Percentiles rank a stretch among this genome's conserved stretches.
phyloP scores from a whole-genome alignment of 352 stramenopile species.

The Thraustochytrium sp. region DNA sequence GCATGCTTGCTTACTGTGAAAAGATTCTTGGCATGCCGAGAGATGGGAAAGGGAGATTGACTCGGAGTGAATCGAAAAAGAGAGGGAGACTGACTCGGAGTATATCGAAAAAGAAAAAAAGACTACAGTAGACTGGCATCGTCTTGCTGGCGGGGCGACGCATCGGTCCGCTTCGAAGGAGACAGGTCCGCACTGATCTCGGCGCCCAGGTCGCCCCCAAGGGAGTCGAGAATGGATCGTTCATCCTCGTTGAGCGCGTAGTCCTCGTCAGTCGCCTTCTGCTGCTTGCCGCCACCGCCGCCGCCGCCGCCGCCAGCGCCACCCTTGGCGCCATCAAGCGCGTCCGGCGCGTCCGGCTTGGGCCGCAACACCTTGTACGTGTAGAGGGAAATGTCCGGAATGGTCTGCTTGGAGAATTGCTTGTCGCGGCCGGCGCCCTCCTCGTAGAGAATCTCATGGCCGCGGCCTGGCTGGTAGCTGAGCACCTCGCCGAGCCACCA shows the following conservation, averaged over 20 bases:
- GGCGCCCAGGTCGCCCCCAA: not conserved
- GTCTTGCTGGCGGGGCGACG: not conserved
- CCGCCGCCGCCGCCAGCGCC: no score
- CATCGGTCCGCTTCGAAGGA: no score
- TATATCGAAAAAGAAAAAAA: no score
- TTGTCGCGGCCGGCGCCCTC: not conserved
- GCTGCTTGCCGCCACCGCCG: not conserved
- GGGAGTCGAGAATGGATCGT: not conserved
- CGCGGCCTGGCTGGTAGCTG: conserved; percentile 5
- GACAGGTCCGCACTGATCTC: conserved; percentile 17
- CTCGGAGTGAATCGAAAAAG: no score
- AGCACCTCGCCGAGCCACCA: conserved; percentile 30
- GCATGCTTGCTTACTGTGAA: no score
- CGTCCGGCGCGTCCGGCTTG: not conserved
- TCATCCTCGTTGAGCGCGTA: not conserved
- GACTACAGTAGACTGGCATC: not conserved
- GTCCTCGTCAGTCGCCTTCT: not conserved
- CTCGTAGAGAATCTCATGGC: conserved; percentile 40
- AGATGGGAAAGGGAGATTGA: no score
- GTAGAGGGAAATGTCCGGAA: conserved; percentile 28
- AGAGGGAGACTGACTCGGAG: no score
- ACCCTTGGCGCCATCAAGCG: not conserved
- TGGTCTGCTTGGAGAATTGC: conserved; percentile 36
- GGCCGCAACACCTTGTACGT: conserved; percentile 19
- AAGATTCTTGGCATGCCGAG: no score